Evolutionary conservation across 768 basidiomycete genomes (phyloP), one percentile per base, ranked within the genome.

Genomic region (Psilocybe subaeruginosa): DNA sequence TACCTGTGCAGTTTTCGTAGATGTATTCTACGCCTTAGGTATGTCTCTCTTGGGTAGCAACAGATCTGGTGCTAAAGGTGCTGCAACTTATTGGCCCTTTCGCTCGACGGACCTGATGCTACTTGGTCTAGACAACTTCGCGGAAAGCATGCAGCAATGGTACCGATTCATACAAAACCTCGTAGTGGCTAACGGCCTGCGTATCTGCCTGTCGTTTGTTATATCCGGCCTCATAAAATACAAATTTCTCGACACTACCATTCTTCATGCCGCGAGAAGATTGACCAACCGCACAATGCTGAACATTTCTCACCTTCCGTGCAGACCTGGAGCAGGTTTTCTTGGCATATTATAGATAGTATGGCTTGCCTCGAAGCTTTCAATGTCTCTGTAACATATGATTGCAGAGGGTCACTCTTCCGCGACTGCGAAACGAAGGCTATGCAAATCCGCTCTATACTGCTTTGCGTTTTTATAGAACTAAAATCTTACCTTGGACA

Each of bases 71-170:
- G 55, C 60, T 8, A 62, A 62, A 53, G 60, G 58, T 14, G 16
- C 31, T 19, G 49, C 58, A 17, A 33, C 41, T 27, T 41, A 30
- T 16, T 60, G 58, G 63, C 59, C 54, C 12, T 30, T 27, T 33
- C 31, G 11, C 17, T 23, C 41, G 17, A 41, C 33, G 48, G 55
- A 52, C 19, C 39, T 64, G 14, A 39, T 64, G 8, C 58, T 54
- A 4, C 31, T 51, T 19, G 63, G 63, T 1, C 48, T 59, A 16
- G 63, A 64, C 17, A 60, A 35, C 12, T 49, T 54, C 4, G 45
- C 60, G 8, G 30, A 60, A 54, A 54, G 31, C 19, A 56, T 60
- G 35, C 19, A 60, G 19, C 54, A 58, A 17, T 60, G 58, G 63
- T 56, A 60, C 47, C 43, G 45, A 14, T 53, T 57, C 50, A 14